Evolutionary conservation across 192 early-diverging fungal species (phyloP), one percentile per base, ranked within the genome.

Genomic region (Umbelopsis sp.): DNA sequence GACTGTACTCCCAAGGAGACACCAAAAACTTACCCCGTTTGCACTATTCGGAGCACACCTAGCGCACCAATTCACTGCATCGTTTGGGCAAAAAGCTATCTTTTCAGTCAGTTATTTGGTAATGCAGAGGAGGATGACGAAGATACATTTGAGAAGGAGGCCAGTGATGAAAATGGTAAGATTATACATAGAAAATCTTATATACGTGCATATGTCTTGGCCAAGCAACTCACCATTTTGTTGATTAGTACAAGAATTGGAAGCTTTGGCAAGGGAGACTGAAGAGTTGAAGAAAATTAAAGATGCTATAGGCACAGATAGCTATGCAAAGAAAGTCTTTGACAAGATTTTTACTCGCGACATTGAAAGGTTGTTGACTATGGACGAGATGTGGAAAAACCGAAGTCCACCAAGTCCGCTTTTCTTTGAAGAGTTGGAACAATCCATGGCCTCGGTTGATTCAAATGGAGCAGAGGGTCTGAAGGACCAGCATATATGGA

Each of bases 61-160:
- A 91, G 86, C 49, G 87, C 90, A 27, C 94, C 98, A 16, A 95
- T 99, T 49, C 98, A 99, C 75, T 98, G 97, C 71, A 95, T 99
- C 71, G 97, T 98, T 27, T 99, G 98, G 98, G 93, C 97, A 71
- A 99, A 99, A 78, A 93, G 88, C 71, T 99, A 95, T 79, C 82
- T 98, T 37, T 98, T 98, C 77, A 88, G 83, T 66, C 81, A 87
- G 71, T 82, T 94, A 15, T 96, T 98, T 84, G 96, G 96, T 47
- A 84, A 85, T 18, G 77, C 82, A 18, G 85, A 85, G 67, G 86
- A 87, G 13, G 81, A 84, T 8, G 88, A 86, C 46, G 85, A 85
- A 7, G 70, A 80, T 21, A 37, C 50, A 22, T 52, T 77, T 25
- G 67, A 76, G 48, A 37, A 74, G 67, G 74, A 79, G 49, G 67